Percentiles rank a stretch among this genome's conserved stretches.
phyloP scores from a whole-genome alignment of 371 early-diverging fungal genomes.

The Mucor lusitanicus region DNA sequence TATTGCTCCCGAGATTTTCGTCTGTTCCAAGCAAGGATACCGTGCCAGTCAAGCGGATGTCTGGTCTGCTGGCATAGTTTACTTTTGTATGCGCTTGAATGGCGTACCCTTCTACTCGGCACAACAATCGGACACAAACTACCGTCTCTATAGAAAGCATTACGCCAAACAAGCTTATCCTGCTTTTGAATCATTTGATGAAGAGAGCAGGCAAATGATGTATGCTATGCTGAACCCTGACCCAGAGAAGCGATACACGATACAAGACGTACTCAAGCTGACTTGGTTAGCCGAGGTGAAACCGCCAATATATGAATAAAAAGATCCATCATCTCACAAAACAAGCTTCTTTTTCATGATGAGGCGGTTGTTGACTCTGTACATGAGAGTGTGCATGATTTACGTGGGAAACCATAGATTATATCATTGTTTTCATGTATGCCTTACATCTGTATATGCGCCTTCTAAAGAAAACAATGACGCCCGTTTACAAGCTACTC shows the following conservation, averaged over 20 bases:
- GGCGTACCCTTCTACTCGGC: constrained; percentile 62
- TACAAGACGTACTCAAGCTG: constrained; percentile 38
- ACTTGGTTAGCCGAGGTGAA: constrained; percentile 38
- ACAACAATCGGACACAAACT: constrained; percentile 61
- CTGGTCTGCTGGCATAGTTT: constrained; percentile 86
- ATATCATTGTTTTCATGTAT: not conserved
- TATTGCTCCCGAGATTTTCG: constrained; percentile 86
- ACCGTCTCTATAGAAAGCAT: constrained; percentile 58
- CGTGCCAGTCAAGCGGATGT: constrained; percentile 83
- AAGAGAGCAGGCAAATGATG: constrained; percentile 24
- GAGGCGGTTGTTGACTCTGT: not conserved
- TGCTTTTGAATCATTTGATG: constrained; percentile 44
- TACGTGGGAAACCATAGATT: not conserved
- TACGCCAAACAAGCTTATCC: constrained; percentile 41
- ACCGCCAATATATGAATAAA: constrained; percentile 1
- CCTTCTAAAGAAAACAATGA: not conserved
- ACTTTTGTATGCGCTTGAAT: constrained; percentile 77
- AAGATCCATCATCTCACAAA: not conserved
- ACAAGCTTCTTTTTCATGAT: not conserved
- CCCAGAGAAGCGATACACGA: constrained; percentile 42
- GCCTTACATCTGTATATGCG: not conserved
- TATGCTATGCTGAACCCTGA: constrained; percentile 53
- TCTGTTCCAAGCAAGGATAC: constrained; percentile 46
- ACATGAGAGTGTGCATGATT: not conserved
- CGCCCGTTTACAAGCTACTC: not conserved